Evolutionary conservation across 306 rosid species (phyloP), one percentile per base, ranked within the genome.

Genomic region (Erythrophleum fordii): DNA sequence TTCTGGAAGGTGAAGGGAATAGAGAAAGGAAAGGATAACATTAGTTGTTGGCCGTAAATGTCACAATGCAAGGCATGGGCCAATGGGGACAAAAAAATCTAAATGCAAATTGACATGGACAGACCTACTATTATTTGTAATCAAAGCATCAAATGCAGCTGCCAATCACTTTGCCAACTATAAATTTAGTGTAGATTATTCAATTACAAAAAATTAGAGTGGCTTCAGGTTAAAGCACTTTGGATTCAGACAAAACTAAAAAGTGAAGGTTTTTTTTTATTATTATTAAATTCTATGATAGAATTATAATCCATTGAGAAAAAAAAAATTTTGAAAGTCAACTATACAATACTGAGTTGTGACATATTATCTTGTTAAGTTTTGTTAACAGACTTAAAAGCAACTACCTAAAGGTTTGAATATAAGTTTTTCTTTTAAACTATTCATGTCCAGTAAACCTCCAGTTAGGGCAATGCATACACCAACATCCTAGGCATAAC

Each of bases 1-100:
- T 69, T 87, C 97, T 94, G 85, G 80, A 48, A 71, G 23, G 58
- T 5, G 28, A 77, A 80, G 81, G 28, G 55, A 46, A 56, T 73
- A 48, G 61, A 18, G n/a, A 14, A 0, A 81, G 22, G 42, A 78
- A 46, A 73, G 61, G 83, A 72, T 77, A 67, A 67, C 45, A 67
- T 80, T 70, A 72, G 67, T 28, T 44, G 10, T 65, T 41, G 59
- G 28, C 45, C 25, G 39, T 72, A 23, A 67, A 82, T 75, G 72
- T 45, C 82, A 45, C 12, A 53, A 53, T 16, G 56, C 23, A 58
- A 69, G 62, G 53, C 31, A 45, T n/a, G 45, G 68, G 55, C 77
- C 75, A 70, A 48, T 41, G 78, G 75, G 34, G 31, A 69, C 75
- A 61, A 23, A 31, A 67, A 58, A 58, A 11, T 25, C 65, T 25